These are phyloP conservation scores for Microstegium vimineum DNA, from an alignment of 176 grass and related monocot genomes.

Conservation along the genomic window DNA sequence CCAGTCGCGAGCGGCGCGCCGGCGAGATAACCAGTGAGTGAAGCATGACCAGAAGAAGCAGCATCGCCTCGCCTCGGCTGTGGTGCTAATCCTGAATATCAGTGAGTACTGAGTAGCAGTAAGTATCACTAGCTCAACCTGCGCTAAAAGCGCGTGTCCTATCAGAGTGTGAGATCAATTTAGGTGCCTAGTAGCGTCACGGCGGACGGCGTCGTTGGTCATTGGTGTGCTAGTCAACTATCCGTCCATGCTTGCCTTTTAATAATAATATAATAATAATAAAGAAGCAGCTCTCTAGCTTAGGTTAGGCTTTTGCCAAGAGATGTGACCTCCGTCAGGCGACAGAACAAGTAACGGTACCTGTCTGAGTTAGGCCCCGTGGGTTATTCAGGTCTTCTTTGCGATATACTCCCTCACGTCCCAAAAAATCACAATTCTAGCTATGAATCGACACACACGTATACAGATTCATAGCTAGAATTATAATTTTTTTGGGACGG, in stretches of 20 bases:
- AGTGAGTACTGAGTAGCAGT: neutral
- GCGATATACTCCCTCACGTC: too few species aligned
- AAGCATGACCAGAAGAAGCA: neutral
- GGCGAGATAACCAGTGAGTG: neutral
- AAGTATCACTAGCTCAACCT: neutral
- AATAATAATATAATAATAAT: too few species aligned
- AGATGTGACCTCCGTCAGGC: neutral
- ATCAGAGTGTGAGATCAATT: neutral
- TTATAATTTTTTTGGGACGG: too few species aligned
- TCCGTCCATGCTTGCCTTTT: neutral
- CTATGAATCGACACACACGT: too few species aligned
- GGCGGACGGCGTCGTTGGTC: neutral
- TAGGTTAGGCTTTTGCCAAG: neutral
- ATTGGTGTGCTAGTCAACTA: neutral
- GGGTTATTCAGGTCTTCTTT: neutral
- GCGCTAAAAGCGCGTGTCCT: neutral
- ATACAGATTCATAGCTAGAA: too few species aligned
- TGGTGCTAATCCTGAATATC: neutral
- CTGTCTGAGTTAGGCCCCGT: neutral
- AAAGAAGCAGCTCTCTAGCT: too few species aligned
- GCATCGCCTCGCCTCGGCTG: neutral
- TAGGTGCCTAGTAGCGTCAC: conserved; percentile 26
- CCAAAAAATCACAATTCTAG: too few species aligned
- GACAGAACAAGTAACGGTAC: neutral
- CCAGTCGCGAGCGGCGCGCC: neutral